phyloP scores from a whole-genome alignment of 306 rosid genomes.

The Fragaria ananassa region DNA sequence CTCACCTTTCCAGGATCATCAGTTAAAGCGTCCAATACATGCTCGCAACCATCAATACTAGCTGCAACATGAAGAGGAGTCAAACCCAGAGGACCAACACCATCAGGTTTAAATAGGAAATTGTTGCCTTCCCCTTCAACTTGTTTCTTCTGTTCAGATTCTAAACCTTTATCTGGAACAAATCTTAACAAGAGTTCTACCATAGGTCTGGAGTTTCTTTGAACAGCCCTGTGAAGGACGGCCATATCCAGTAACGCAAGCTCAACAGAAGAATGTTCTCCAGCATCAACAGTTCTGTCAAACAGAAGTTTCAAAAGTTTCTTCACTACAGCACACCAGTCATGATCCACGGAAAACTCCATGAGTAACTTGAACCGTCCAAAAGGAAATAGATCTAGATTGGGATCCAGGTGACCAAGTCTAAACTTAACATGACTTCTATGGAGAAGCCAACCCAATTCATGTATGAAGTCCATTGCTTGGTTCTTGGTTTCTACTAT shows the following conservation, averaged over 20 bases:
- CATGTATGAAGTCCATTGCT: conserved; percentile 74
- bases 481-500: conserved; percentile 56
- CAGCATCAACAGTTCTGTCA: conserved; percentile 61
- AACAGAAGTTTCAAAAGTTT: conserved; percentile 62
- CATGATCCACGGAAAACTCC: conserved; percentile 82
- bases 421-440: conserved; percentile 54
- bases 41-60: conserved; percentile 58
- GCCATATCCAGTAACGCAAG: conserved; percentile 62
- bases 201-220: conserved; percentile 61
- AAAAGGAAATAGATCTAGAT: conserved; percentile 50
- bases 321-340: conserved; percentile 83
- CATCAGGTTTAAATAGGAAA: conserved; percentile 72
- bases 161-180: conserved; percentile 36
- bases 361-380: conserved; percentile 69
- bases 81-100: conserved; percentile 65
- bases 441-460: conserved; percentile 95
- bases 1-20: conserved; percentile 87
- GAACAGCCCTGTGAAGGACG: conserved; percentile 83
- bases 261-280: conserved; percentile 50
- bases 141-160: conserved; percentile 38
- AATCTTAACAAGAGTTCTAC: conserved; percentile 70
- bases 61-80: conserved; percentile 90
- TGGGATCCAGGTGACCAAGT: conserved; percentile 59
- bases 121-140: conserved; percentile 25
- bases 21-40: conserved; percentile 73